Evolutionary conservation across 176 grass and related monocot genomes (phyloP), one percentile per base, ranked within the genome.

Genomic region (Oryza australiensis): DNA sequence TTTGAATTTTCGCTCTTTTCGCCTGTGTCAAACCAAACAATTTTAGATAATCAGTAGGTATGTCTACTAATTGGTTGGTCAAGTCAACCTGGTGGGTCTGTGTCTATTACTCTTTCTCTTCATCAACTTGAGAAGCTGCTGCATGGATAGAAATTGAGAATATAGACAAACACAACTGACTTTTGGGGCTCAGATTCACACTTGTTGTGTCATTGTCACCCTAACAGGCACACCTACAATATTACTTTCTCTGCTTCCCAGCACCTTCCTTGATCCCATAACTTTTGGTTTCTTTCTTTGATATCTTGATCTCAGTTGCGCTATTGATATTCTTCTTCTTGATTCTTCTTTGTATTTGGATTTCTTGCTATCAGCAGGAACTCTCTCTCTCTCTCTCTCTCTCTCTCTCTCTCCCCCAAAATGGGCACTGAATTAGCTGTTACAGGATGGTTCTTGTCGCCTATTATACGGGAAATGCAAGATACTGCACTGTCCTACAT

Each of bases 381-480:
- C 13, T 20, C 7, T 27, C 48, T 18, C 8, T 40, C 38, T 40
- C 38, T 40, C 38, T 59, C 33, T 34, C 33, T 57, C 12, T 27
- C 48, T 18, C 8, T 40, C 38, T 40, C 38, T 40, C 38, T 59
- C 33, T 34, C 33, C 12, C 29, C 28, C 35, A 46, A 59, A 37
- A 87, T 82, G 85, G 85, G 72, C 0, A 40, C 80, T 30, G 89
- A 87, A 70, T 23, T 91, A 66, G 22, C 46, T 51, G 75, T 89
- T 43, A 78, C 78, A 0, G 89, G 89, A 78, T 94, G 92, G 89
- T 59, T 94, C 26, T 78, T 90, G 34, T 85, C 86, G 3, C 92
- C 92, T 26, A 88, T 91, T 42, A 89, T 91, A 65, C 68, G 88
- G 70, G 75, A 86, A 33, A 91, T 89, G 86, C 67, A 84, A 3